Base-by-base conservation (phyloP, 75 land plant species). In the Pinus albicaulis region DNA sequence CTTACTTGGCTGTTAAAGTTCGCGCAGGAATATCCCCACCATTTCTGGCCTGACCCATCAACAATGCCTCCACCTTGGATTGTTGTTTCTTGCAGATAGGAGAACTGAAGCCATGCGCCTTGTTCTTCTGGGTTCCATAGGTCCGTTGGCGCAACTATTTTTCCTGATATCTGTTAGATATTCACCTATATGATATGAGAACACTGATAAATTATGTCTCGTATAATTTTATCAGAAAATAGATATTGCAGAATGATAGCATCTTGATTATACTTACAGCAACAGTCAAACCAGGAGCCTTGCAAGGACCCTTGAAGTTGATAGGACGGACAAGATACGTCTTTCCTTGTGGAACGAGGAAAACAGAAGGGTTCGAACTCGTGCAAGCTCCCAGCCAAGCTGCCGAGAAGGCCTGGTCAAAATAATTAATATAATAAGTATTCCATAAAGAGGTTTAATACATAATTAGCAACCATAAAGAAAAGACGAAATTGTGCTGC, bases 351-450 rank as follows among this genome's bases (percentile, higher is more conserved):
- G 91, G 88, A 6, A 89, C 82, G 13, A 83, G 7, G 34, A 89
- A 22, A 31, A 80, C 83, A 38, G 48, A 80, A 28, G 14, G 26
- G 19, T 22, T 20, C 1, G 7, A 26, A 16, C 70, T 73, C 14
- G 78, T 73, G 75, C 91, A 89, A 4, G 86, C 82, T 24, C 36
- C 73, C 52, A 74, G 71, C 90, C 90, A 89, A 17, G 90, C 88
- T 65, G 76, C 68, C 41, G 28, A n/a, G 68, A 85, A 89, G 24
- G 89, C 92, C 92, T 90, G 78, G 52, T 63, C 20, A 10, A 59
- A 38, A 55, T 15, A 66, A 13, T 61, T 44, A 44, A 44, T 1
- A 31, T 31, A 31, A 31, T 31, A 1, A 31, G 31, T 31, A 31
- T 31, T 38, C 4, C 41, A 38, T 38, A 38, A 5, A 38, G 41